Evolutionary conservation across 2,329 filamentous ascomycete genomes (phyloP).

Genomic region (Colletotrichum tropicale): DNA sequence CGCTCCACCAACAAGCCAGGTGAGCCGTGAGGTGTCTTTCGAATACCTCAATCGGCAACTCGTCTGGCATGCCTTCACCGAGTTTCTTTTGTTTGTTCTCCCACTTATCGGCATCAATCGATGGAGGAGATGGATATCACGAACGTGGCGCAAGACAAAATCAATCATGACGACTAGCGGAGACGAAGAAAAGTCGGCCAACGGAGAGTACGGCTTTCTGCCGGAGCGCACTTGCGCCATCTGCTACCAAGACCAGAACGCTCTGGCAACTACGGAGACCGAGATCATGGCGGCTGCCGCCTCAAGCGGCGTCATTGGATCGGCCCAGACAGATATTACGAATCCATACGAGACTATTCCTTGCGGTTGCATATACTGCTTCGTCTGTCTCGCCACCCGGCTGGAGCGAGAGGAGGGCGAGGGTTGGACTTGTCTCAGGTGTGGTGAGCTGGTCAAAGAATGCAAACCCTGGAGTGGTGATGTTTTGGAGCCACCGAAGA

Average conservation of each 20-base stretch:
- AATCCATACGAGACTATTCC: constrained; percentile 93
- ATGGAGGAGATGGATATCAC: constrained; percentile 88
- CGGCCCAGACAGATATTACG: constrained; percentile 89
- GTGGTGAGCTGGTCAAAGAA: constrained; percentile 81
- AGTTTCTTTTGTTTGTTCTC: constrained; percentile 96
- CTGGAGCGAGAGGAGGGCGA: constrained; percentile 93
- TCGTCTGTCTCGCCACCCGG: constrained; percentile 89
- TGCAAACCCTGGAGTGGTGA: constrained; percentile 94
- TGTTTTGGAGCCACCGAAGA: constrained; percentile 67
- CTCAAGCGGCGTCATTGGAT: constrained; percentile 81
- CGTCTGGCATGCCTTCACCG: constrained; percentile 99
- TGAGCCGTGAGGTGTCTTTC: constrained; percentile 91
- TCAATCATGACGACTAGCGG: constrained; percentile 59
- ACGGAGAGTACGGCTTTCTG: constrained; percentile 81
- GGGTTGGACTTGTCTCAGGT: constrained; percentile 90
- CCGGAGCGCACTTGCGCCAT: constrained; percentile 96
- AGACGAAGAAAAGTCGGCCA: constrained; percentile 54
- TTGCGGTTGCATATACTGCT: constrained; percentile 94
- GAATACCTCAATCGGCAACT: constrained; percentile 97
- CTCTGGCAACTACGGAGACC: constrained; percentile 70
- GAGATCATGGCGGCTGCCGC: constrained; percentile 76
- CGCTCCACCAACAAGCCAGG: constrained; percentile 82
- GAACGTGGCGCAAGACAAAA: constrained; percentile 84
- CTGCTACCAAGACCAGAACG: constrained; percentile 93
- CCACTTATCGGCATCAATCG: constrained; percentile 93